These are phyloP conservation scores for Abrus precatorius DNA, from an alignment of 306 rosid species.

Conservation along the genomic window DNA sequence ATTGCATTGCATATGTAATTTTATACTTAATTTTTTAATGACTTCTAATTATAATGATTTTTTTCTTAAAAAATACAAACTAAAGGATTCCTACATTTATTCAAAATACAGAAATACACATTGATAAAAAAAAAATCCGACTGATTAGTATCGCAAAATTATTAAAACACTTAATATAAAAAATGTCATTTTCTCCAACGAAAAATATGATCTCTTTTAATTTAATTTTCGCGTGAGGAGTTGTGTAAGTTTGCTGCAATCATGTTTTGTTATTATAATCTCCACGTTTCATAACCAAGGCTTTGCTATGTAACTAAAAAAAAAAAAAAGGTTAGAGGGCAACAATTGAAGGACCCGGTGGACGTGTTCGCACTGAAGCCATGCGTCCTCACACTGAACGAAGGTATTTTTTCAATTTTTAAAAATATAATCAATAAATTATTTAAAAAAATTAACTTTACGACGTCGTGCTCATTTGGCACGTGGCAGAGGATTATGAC, in stretches of 20 bases:
- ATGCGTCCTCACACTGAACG: conserved; percentile 62
- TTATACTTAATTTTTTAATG: too few relatives aligned
- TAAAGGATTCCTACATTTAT: background rate
- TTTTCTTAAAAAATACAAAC: too few relatives aligned
- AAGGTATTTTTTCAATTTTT: conserved; percentile 53
- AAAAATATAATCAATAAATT: too few relatives aligned
- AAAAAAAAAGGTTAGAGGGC: conserved; percentile 67
- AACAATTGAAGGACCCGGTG: conserved; percentile 67
- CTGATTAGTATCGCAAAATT: background rate
- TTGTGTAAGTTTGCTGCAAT: too few relatives aligned
- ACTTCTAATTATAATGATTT: too few relatives aligned
- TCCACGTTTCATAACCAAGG: too few relatives aligned
- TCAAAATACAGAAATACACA: background rate
- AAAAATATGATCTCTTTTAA: background rate
- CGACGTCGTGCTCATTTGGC: conserved; percentile 48
- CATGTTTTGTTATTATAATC: too few relatives aligned
- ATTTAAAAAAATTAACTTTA: background rate
- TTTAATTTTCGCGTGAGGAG: too few relatives aligned
- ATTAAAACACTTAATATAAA: background rate
- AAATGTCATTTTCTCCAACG: background rate
- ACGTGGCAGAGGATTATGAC: conserved; percentile 71
- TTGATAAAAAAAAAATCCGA: background rate
- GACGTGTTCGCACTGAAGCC: conserved; percentile 86
- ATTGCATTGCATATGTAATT: too few relatives aligned
- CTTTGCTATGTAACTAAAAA: too few relatives aligned